Evolutionary conservation across 305 asterid genomes (phyloP), one percentile per base, ranked within the genome.

Genomic region (Ajuga reptans): DNA sequence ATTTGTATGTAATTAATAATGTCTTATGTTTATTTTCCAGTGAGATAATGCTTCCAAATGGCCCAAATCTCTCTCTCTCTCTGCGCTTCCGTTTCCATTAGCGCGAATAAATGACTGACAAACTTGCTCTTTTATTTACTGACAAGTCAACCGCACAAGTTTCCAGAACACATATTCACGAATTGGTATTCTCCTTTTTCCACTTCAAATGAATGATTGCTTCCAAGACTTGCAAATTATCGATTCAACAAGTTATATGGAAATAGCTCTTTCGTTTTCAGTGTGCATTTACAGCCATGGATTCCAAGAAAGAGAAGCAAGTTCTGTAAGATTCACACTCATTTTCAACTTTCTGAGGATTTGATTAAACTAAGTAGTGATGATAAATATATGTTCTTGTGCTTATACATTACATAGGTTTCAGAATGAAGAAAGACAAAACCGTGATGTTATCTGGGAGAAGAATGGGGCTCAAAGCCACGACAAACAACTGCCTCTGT

Each of bases 231-330:
- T 57, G 4, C 27, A n/a, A 18, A 65, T 57, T 18, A 41, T 58
- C 74, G 56, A 36, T 64, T 39, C 54, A 7, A 61, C 37, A 61
- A 57, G 5, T 34, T 50, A 36, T 27, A 18, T 21, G 45, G 75
- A 27, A 47, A 49, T 17, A 6, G 29, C 64, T 27, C 49, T 15
- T 34, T 45, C 46, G n/a, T 15, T 10, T 24, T 69, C 42, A 21
- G 52, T 42, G 24, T 53, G 54, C 53, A 43, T 61, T 17, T 36
- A 11, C 47, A 66, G 37, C 9, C 41, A 87, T 85, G 95, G 88
- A 85, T 50, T 77, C 78, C 68, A 77, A 69, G 82, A 76, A 74
- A 79, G 86, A 73, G 68, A 85, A 78, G 74, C 82, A 72, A 74
- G 91, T 84, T 24, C 79, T 91, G 94, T 87, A 51, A 39, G 70